A percentile compares a stretch with the other conserved stretches of the same genome.
Conservation (phyloP, 1,139 yeast species). For the Debaryomyces sp. region DNA sequence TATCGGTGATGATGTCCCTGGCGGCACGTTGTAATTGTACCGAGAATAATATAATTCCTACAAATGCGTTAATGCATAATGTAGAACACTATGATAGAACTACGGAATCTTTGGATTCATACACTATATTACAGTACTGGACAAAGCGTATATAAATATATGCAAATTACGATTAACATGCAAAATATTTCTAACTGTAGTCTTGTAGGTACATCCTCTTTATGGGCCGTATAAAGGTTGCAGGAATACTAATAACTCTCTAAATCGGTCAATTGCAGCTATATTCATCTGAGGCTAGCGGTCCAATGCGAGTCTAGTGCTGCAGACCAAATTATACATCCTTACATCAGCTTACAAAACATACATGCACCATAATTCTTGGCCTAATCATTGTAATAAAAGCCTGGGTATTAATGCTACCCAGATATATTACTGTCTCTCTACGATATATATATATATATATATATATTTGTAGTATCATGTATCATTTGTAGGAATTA, state of each 20-base stretch:
- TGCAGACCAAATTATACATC: no score
- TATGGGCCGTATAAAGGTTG: not conserved
- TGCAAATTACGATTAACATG: not conserved
- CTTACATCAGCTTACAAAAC: no score
- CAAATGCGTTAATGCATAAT: not conserved
- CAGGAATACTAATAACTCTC: not conserved
- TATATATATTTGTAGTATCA: no score
- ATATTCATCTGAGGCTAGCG: no score
- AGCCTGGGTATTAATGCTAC: no score
- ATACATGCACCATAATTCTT: no score
- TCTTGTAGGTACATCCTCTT: not conserved
- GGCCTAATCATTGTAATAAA: no score
- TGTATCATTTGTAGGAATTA: not conserved
- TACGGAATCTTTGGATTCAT: not conserved
- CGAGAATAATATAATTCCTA: not conserved
- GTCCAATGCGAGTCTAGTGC: no score
- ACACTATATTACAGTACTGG: not conserved
- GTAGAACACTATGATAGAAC: not conserved
- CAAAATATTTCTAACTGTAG: not conserved
- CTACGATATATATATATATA: no score
- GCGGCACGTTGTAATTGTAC: slow-evolving; percentile 47
- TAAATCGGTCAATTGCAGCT: no score
- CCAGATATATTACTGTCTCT: no score
- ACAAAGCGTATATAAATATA: not conserved
- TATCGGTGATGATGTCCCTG: slow-evolving; percentile 55